Evolutionary conservation across 495 filamentous ascomycete species (phyloP).

Genomic region (Corynascus novoguineensis): DNA sequence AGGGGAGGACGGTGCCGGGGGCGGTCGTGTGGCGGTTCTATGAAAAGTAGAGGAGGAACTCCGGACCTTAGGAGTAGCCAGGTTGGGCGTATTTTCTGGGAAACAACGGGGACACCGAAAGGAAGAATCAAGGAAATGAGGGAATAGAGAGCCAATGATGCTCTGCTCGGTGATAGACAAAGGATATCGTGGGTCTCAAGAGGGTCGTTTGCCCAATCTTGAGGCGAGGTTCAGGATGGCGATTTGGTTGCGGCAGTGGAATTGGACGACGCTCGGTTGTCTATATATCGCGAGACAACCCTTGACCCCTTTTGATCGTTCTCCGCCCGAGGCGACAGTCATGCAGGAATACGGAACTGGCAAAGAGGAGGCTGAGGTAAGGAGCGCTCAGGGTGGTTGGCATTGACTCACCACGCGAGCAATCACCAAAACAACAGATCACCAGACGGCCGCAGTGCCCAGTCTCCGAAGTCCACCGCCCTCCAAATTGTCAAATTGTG

Average conservation of each 20-base stretch:
- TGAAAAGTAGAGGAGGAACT: background rate
- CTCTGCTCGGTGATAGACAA: conserved; percentile 3
- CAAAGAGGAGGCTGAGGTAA: conserved; percentile 6
- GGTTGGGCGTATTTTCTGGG: conserved; percentile 11
- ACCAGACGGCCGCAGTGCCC: conserved; percentile 5
- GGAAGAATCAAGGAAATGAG: background rate
- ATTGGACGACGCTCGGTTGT: conserved; percentile 10
- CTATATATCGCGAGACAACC: conserved; percentile 14
- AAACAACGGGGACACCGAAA: background rate
- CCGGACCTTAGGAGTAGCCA: conserved; percentile 19
- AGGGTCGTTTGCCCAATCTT: conserved; percentile 21
- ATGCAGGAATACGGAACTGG: conserved; percentile 1
- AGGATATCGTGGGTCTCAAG: conserved; percentile 16
- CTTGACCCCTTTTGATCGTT: background rate
- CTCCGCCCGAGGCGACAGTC: conserved; percentile 4
- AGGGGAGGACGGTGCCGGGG: conserved; percentile 11
- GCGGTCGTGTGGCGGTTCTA: conserved; percentile 7
- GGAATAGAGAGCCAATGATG: conserved; percentile 2
- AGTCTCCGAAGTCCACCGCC: background rate
- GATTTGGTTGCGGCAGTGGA: conserved; percentile 8
- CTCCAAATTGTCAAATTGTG: conserved; percentile 18
- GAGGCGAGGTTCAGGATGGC: conserved; percentile 1
- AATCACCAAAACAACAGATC: conserved; percentile 10
- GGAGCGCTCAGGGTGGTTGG: conserved; percentile 12
- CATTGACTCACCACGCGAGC: conserved; percentile 18